Conservation (phyloP, 139 green algal genomes). For the Yamagishiella unicocca region DNA sequence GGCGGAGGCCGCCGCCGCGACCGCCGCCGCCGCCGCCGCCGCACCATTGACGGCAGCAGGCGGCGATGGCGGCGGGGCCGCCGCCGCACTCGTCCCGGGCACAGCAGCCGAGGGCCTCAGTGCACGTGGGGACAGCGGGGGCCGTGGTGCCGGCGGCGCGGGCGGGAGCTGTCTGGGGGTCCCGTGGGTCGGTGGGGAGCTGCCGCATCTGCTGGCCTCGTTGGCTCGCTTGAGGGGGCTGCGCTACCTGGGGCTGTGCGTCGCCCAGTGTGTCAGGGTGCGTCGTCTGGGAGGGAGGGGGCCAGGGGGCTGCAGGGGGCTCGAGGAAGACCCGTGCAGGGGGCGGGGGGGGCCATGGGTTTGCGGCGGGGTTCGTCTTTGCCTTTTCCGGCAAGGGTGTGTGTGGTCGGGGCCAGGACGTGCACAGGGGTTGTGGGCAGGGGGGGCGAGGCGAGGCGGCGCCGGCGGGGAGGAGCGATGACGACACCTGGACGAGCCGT, state of each 20-base stretch:
- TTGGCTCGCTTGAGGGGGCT: not conserved
- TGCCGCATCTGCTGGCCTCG: not conserved
- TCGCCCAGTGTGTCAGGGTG: not conserved
- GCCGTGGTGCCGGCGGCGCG: not conserved
- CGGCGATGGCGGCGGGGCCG: not conserved
- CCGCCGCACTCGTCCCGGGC: too few relatives aligned
- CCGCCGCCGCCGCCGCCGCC: not conserved
- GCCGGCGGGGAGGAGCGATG: too few relatives aligned
- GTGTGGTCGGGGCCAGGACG: too few relatives aligned
- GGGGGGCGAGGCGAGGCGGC: too few relatives aligned
- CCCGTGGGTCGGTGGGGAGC: not conserved
- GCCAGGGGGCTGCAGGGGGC: not conserved
- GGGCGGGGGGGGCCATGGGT: too few relatives aligned
- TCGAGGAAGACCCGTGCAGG: too few relatives aligned
- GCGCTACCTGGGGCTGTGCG: slow-evolving; percentile 20
- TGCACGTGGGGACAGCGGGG: too few relatives aligned
- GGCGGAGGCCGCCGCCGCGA: not conserved
- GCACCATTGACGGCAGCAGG: not conserved
- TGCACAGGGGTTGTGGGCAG: too few relatives aligned
- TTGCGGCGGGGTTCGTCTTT: too few relatives aligned
- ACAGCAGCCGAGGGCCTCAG: too few relatives aligned
- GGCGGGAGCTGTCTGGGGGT: not conserved
- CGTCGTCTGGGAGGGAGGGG: not conserved
- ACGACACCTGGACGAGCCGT: too few relatives aligned
- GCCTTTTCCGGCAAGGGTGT: too few relatives aligned